Evolutionary conservation across 2,329 filamentous ascomycete genomes (phyloP), one percentile per base, ranked within the genome.

Genomic region (Sclerotinia borealis): DNA sequence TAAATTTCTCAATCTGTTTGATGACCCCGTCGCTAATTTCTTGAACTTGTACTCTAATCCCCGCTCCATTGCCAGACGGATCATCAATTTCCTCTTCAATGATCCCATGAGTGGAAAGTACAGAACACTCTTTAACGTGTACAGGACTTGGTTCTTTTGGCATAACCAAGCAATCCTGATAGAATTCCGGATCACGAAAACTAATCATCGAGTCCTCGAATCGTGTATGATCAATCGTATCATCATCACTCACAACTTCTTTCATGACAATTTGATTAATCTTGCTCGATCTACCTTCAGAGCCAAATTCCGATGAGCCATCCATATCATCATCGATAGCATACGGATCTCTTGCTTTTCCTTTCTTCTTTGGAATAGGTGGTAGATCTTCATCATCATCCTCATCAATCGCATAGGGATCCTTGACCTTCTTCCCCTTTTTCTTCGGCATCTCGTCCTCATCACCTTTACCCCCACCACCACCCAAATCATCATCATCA

Each of bases 161-260:
- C 36, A 41, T 34, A 25, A 66, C 54, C 52, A 72, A 50, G 56
- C 69, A 71, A 60, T 74, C 70, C 7, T 70, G 64, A 56, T 71
- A 72, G 25, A 71, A 72, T 39, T 63, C 69, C 11, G 70, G 68
- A 61, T 73, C 68, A 3, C 67, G 66, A 61, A 71, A 71, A 55
- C 64, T 69, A 11, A 68, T 29, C 13, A 55, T 34, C 31, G 47
- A 62, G 6, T 64, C 63, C n/a, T 62, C 61, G 19, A 34, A 56
- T 39, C 49, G 11, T 17, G 31, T n/a, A 45, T 48, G 41, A 22
- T 22, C 54, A 17, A 58, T 45, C 4, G 39, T 58, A 22, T 59
- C 50, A 29, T 41, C 41, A n/a, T 64, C 61, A 8, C 51, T 52
- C 29, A 60, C 56, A 50, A 55, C 61, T 22, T 50, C 37, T 36